Evolutionary conservation across 2,329 filamentous ascomycete species (phyloP).

Genomic region (Alternaria sp.): DNA sequence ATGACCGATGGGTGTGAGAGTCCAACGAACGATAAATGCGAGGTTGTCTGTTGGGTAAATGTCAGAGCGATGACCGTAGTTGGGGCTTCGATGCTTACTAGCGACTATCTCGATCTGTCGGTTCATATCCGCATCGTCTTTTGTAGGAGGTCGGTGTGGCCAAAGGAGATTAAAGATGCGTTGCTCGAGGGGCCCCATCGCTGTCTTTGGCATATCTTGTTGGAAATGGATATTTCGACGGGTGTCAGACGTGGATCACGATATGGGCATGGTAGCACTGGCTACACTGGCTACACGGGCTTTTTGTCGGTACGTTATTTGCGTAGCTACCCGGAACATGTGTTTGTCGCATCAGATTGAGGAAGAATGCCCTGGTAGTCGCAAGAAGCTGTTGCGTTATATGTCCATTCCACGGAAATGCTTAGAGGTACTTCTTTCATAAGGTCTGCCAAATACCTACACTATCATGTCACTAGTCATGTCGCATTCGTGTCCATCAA

Average conservation of each 20-base stretch:
- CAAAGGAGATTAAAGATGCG: neutral
- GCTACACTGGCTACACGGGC: neutral
- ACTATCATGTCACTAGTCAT: neutral
- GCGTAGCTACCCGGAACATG: neutral
- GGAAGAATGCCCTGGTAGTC: neutral
- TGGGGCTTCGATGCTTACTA: neutral
- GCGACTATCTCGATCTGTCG: neutral
- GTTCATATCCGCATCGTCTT: neutral
- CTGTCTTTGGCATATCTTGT: neutral
- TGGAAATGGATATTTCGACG: neutral
- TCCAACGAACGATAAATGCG: neutral
- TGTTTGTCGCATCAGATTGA: neutral
- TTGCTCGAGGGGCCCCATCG: neutral
- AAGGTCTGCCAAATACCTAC: neutral
- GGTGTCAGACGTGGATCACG: neutral
- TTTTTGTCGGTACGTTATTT: neutral
- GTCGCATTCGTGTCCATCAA: neutral
- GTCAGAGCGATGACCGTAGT: neutral
- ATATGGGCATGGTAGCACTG: neutral
- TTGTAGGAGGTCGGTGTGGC: neutral
- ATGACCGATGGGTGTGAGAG: neutral
- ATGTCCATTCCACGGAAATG: neutral
- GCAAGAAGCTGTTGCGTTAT: neutral
- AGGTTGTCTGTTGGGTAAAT: neutral
- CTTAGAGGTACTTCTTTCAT: neutral